phyloP scores from a whole-genome alignment of 805 yeast species.

The Ogataea siamensis region DNA sequence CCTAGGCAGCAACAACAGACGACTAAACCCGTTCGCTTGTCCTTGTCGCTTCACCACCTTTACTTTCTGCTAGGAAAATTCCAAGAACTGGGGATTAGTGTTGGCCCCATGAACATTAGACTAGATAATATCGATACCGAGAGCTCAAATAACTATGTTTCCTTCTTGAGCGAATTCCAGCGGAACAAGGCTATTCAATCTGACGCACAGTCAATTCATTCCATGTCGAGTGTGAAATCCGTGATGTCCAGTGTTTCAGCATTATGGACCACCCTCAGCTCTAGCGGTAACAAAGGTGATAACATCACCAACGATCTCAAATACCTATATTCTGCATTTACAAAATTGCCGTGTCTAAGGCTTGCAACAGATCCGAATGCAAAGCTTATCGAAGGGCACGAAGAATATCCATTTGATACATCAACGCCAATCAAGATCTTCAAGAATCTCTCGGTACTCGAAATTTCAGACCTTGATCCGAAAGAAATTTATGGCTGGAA shows the following conservation, averaged over 20 bases:
- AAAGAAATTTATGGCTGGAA: constrained; percentile 69
- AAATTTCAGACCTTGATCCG: constrained; percentile 58
- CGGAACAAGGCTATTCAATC: constrained; percentile 35
- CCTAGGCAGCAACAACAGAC: constrained; percentile 18
- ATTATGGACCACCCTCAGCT: constrained; percentile 36
- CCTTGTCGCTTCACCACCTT: constrained; percentile 61
- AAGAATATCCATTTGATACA: constrained; percentile 70
- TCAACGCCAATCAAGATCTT: constrained; percentile 62
- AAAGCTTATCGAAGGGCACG: constrained; percentile 56
- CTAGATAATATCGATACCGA: constrained; percentile 54
- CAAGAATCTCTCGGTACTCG: constrained; percentile 61
- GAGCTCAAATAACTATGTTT: constrained; percentile 49
- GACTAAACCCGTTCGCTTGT: constrained; percentile 52
- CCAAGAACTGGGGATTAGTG: constrained; percentile 44
- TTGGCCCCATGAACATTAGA: constrained; percentile 62
- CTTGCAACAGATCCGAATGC: constrained; percentile 60
- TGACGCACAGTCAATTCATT: constrained; percentile 49
- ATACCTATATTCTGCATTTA: constrained; percentile 60
- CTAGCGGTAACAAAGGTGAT: constrained; percentile 43
- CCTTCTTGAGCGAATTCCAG: constrained; percentile 57
- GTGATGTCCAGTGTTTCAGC: constrained; percentile 46
- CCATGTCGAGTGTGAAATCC: constrained; percentile 57
- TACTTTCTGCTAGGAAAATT: constrained; percentile 60
- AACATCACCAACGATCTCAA: constrained; percentile 43
- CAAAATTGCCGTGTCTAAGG: constrained; percentile 62